Evolutionary conservation across 2,329 filamentous ascomycete species (phyloP).

Genomic region (Sporothrix curviconia): DNA sequence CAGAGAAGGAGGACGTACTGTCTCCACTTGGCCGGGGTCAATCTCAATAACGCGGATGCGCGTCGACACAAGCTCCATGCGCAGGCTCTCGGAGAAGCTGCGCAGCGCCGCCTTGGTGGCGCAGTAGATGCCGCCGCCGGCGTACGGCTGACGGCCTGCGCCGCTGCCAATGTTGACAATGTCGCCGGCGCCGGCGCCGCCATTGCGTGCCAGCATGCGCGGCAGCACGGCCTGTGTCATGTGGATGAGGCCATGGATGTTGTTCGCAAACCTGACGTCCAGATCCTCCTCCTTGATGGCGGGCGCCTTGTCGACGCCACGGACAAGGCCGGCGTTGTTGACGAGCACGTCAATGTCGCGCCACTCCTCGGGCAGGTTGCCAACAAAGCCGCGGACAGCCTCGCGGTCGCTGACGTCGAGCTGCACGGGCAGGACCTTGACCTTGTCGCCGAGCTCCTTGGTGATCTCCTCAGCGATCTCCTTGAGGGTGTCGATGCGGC

Average conservation of each 20-base stretch:
- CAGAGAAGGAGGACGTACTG: no score
- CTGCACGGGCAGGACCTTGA: slow-evolving; percentile 75
- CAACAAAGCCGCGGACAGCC: slow-evolving; percentile 67
- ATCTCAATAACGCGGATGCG: slow-evolving; percentile 80
- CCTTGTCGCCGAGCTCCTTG: slow-evolving; percentile 74
- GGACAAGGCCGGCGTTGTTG: slow-evolving; percentile 93
- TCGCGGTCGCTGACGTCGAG: slow-evolving; percentile 79
- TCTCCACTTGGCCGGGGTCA: slow-evolving; percentile 90
- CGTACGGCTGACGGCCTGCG: slow-evolving; percentile 81
- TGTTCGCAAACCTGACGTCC: slow-evolving; percentile 81
- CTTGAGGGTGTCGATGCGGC: slow-evolving; percentile 70
- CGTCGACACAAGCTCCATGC: slow-evolving; percentile 75
- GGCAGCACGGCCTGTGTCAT: slow-evolving; percentile 89
- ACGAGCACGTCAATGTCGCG: slow-evolving; percentile 80
- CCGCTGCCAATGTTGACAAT: slow-evolving; percentile 94
- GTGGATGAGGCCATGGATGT: slow-evolving; percentile 90
- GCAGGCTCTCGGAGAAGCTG: slow-evolving; percentile 73
- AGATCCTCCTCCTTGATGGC: slow-evolving; percentile 79
- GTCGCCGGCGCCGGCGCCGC: slow-evolving; percentile 73
- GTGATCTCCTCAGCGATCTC: slow-evolving; percentile 70
- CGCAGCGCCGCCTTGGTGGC: slow-evolving; percentile 85
- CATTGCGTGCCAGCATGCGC: slow-evolving; percentile 65
- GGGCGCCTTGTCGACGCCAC: slow-evolving; percentile 78
- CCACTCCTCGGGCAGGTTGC: slow-evolving; percentile 70
- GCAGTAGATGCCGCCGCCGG: slow-evolving; percentile 85